A percentile compares a stretch with the other conserved stretches of the same genome.
Conservation (phyloP, 768 basidiomycete species). For the Dioszegia crocea region DNA sequence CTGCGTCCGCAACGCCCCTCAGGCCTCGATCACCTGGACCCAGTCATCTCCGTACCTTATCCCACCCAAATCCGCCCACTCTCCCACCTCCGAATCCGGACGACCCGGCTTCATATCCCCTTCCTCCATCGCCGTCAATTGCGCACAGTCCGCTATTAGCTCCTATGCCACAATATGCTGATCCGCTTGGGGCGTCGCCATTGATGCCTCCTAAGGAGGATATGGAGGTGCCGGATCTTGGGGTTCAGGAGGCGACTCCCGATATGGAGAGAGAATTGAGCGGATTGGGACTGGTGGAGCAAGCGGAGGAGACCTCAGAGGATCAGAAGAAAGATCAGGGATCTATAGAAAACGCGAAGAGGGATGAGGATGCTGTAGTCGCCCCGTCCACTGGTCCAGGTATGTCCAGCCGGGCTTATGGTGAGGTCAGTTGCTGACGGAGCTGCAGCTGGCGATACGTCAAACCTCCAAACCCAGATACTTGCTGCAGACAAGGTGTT, state of each 20-base stretch:
- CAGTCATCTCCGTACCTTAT: neutral
- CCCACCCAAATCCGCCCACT: neutral
- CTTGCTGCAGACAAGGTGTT: slow-evolving; percentile 59
- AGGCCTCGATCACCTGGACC: slow-evolving; percentile 5
- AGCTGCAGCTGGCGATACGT: neutral
- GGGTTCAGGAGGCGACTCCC: slow-evolving; percentile 4
- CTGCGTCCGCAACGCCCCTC: slow-evolving; percentile 21
- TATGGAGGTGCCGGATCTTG: neutral
- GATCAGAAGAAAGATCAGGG: no score
- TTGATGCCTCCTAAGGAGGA: neutral
- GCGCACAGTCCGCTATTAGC: neutral
- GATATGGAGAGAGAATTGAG: slow-evolving; percentile 2
- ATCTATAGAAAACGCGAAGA: no score
- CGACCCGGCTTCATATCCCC: slow-evolving; percentile 40
- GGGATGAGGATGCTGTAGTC: no score
- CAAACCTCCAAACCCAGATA: slow-evolving; percentile 18
- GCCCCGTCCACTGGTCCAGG: no score
- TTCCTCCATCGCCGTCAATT: slow-evolving; percentile 36
- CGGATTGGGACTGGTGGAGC: slow-evolving; percentile 17
- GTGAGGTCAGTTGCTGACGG: no score
- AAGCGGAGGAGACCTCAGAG: no score
- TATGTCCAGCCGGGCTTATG: no score
- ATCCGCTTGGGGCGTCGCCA: slow-evolving; percentile 35
- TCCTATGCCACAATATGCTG: slow-evolving; percentile 13
- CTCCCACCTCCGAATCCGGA: slow-evolving; percentile 27